phyloP scores from a whole-genome alignment of 371 early-diverging fungal species.

The Syncephalastrum racemosum region DNA sequence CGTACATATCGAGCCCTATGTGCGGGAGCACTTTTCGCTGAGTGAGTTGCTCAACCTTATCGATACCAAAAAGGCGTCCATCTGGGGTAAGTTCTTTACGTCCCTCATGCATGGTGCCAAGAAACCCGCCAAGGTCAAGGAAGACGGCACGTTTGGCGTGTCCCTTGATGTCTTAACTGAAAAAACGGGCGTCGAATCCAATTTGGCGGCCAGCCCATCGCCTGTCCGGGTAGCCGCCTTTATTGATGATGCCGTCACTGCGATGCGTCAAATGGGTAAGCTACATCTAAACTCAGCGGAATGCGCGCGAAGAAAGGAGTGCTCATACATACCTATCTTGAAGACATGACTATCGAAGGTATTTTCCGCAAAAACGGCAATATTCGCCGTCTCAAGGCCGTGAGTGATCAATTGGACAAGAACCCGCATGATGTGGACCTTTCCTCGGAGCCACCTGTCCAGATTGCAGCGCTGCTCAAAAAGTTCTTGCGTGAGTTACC shows the following conservation, averaged over 20 bases:
- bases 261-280: slow-evolving; percentile 73
- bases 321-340: not conserved
- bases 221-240: slow-evolving; percentile 80
- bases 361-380: slow-evolving; percentile 97
- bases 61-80: slow-evolving; percentile 67
- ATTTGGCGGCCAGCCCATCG: slow-evolving; percentile 75
- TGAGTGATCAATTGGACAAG: slow-evolving; percentile 78
- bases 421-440: slow-evolving; percentile 69
- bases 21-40: slow-evolving; percentile 61
- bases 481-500: slow-evolving; percentile 94
- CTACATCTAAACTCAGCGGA: not conserved
- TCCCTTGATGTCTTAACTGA: slow-evolving; percentile 45
- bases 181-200: slow-evolving; percentile 81
- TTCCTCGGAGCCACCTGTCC: slow-evolving; percentile 76
- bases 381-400: slow-evolving; percentile 80
- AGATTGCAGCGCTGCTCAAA: slow-evolving; percentile 91
- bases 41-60: slow-evolving; percentile 72
- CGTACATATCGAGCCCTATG: slow-evolving; percentile 69
- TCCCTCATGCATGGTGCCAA: slow-evolving; percentile 59
- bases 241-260: slow-evolving; percentile 80
- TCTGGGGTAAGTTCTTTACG: slow-evolving; percentile 75
- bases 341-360: slow-evolving; percentile 93
- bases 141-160: slow-evolving; percentile 62
- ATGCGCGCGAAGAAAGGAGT: not conserved
- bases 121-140: slow-evolving; percentile 43